phyloP scores from a whole-genome alignment of 176 grass and related monocot species.

The Raddia guianensis region DNA sequence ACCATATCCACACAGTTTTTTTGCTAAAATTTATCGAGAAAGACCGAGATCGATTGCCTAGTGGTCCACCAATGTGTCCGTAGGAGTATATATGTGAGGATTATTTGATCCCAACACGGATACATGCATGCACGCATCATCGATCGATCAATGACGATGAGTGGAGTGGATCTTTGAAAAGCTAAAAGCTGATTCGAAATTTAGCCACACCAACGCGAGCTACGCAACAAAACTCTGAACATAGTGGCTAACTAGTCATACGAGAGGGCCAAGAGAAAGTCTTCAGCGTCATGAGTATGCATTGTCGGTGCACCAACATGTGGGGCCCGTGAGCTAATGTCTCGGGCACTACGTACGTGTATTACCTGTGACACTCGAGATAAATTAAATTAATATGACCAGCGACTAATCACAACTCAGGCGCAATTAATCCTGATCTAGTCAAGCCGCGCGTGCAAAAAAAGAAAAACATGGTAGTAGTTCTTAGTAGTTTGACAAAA shows the following conservation, averaged over 20 bases:
- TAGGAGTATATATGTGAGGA: not conserved
- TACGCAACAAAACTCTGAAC: slow-evolving; percentile 52
- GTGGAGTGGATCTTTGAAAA: slow-evolving; percentile 22
- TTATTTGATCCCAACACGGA: not conserved
- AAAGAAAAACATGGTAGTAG: not conserved
- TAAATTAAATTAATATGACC: not conserved
- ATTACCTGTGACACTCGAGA: slow-evolving; percentile 7
- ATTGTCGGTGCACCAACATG: slow-evolving; percentile 59
- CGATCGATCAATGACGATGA: not conserved
- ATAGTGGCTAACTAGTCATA: slow-evolving; percentile 48
- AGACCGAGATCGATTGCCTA: not conserved
- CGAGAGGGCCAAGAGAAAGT: slow-evolving; percentile 29
- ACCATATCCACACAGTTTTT: not conserved
- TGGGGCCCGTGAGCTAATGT: slow-evolving; percentile 35
- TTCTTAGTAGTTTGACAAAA: slow-evolving; percentile 20
- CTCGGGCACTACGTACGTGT: not conserved
- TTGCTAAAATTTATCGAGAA: not conserved
- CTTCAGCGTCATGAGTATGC: slow-evolving; percentile 46
- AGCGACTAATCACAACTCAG: not conserved
- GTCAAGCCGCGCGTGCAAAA: slow-evolving; percentile 26
- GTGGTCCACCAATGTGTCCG: not conserved
- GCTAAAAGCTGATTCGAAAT: slow-evolving; percentile 34
- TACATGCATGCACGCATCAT: not conserved
- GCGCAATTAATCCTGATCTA: not conserved
- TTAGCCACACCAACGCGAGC: slow-evolving; percentile 40